Evolutionary conservation across 495 filamentous ascomycete species (phyloP), one percentile per base, ranked within the genome.

Genomic region (Tetracladium setigerum): DNA sequence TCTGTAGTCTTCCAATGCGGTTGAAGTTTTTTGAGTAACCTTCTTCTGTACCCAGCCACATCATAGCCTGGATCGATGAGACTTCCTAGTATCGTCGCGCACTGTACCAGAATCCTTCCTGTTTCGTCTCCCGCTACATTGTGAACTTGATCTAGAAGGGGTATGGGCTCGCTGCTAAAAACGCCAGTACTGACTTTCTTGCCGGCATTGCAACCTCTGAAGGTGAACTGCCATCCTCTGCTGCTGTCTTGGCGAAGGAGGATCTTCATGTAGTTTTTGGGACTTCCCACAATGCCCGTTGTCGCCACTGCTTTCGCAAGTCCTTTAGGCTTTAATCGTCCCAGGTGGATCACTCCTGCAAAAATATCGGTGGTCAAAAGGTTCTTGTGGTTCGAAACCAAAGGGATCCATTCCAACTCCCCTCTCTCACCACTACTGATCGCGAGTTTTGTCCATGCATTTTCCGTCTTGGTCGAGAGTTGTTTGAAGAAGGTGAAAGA

Each of bases 401-500:
- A 30, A 5, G 39, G 46, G 41, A 49, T 49, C 46, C 46, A 49
- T n/a, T 49, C 46, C 13, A 13, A 42, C 14, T 48, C 36, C 12
- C 47, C 52, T 30, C 27, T 49, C 27, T 22, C 49, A 12, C 19
- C 31, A 27, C 51, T 52, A 38, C 58, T 58, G 1, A 58, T 45
- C 31, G 44, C 40, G n/a, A 61, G 50, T 16, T 44, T 49, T 1
- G 58, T 59, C 58, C 56, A 61, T 1, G 49, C 58, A 14, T 16
- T 19, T 11, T 38, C 53, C 6, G 58, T 59, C 47, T 50, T 54
- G 30, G 33, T 46, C 16, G 52, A 59, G 2, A 61, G 46, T 19
- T 49, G 56, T 27, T 52, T 53, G 34, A 59, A 61, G 45, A 61
- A 59, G 8, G 41, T 37, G 40, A 55, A 58, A 2, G 57, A 52